Evolutionary conservation across 1,284 basidiomycete genomes (phyloP).

Genomic region (Pisolithus thermaeus): DNA sequence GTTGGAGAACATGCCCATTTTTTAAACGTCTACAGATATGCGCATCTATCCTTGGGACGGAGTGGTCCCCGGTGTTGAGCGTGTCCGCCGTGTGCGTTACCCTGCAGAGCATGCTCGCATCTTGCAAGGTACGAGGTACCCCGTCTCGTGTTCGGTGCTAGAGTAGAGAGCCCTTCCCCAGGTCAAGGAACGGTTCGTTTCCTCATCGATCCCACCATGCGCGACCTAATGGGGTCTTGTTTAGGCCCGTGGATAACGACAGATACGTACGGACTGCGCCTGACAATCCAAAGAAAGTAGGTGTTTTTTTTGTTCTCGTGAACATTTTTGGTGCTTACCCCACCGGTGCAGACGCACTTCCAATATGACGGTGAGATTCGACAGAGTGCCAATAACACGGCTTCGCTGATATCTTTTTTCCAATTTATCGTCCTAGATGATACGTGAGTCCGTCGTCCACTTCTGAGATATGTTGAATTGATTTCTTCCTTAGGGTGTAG

Average conservation of each 20-base stretch:
- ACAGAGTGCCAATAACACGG: neutral
- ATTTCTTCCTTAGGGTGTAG: too few relatives aligned
- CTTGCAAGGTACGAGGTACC: constrained; percentile 59
- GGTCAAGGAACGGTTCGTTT: constrained; percentile 67
- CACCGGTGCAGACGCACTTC: constrained; percentile 53
- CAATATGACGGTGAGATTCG: constrained; percentile 62
- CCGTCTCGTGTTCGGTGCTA: constrained; percentile 5
- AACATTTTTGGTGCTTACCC: constrained; percentile 11
- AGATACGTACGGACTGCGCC: constrained; percentile 74
- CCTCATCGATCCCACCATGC: neutral
- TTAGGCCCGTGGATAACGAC: constrained; percentile 73
- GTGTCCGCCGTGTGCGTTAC: constrained; percentile 76
- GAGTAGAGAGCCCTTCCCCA: constrained; percentile 22
- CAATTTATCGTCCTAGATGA: neutral
- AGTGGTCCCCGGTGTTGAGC: constrained; percentile 82
- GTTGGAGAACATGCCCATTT: constrained; percentile 8
- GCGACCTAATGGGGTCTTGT: constrained; percentile 5
- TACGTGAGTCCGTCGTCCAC: neutral
- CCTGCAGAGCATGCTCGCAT: constrained; percentile 82
- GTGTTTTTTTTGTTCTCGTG: constrained; percentile 12
- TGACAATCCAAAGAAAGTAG: constrained; percentile 81
- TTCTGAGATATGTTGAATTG: too few relatives aligned
- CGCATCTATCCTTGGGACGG: constrained; percentile 78
- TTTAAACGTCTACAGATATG: constrained; percentile 52
- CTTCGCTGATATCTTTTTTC: neutral